Percentiles rank a stretch among this genome's conserved stretches.
Conservation (phyloP, 441 rosid genomes). For the Euphorbia celastroides region DNA sequence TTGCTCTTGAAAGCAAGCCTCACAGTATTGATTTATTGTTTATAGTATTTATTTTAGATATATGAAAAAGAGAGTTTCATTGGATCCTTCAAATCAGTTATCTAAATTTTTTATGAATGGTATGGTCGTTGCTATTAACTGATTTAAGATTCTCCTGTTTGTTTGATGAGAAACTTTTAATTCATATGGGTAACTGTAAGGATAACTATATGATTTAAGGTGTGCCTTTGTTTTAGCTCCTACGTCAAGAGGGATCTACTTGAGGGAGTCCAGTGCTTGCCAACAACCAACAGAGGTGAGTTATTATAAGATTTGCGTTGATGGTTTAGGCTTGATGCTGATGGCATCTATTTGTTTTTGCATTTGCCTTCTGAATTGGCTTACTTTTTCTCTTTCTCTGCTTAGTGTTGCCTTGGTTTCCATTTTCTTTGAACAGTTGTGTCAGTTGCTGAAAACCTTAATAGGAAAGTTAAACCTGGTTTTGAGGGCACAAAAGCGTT, state of each 20-base stretch:
- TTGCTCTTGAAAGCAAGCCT: too few species aligned
- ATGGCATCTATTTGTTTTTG: neutral
- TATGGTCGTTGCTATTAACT: neutral
- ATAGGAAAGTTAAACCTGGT: neutral
- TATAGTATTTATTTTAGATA: too few species aligned
- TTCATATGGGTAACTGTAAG: constrained; percentile 10
- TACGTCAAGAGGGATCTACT: constrained; percentile 75
- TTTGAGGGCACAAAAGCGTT: neutral
- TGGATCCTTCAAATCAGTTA: too few species aligned
- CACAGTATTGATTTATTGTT: too few species aligned
- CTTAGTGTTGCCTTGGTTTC: neutral
- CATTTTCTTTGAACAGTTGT: neutral
- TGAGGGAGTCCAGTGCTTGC: constrained; percentile 78
- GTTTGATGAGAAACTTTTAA: neutral
- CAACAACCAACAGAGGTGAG: constrained; percentile 77
- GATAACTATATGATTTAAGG: constrained; percentile 7
- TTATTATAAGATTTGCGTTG: neutral
- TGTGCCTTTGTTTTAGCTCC: too few species aligned
- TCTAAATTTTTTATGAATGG: too few species aligned
- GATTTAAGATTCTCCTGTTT: constrained; percentile 4
- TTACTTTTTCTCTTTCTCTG: neutral
- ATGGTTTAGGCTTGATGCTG: neutral
- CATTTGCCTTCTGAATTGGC: neutral
- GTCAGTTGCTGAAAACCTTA: neutral
- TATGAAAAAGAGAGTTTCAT: too few species aligned